A percentile compares a stretch with the other conserved stretches of the same genome.
phyloP scores from a whole-genome alignment of 768 basidiomycete species.

The Crepidotus variabilis region DNA sequence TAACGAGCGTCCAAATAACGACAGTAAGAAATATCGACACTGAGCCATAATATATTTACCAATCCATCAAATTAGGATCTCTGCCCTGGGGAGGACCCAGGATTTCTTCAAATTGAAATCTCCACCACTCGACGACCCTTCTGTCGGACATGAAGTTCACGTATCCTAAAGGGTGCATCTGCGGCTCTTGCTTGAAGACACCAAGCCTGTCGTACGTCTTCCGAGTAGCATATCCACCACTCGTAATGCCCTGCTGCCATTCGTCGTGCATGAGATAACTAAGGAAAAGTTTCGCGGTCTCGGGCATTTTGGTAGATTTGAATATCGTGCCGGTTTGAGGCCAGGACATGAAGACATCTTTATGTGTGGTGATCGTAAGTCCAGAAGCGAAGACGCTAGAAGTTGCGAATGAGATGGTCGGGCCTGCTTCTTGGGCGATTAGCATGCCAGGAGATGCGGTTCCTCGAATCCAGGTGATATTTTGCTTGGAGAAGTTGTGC shows the following conservation, averaged over 20 bases:
- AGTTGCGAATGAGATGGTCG: conserved; percentile 16
- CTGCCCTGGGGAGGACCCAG: conserved; percentile 16
- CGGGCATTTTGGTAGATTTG: conserved; percentile 12
- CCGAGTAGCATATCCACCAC: conserved; percentile 14
- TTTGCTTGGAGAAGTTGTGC: conserved; percentile 14
- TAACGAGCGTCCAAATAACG: background rate
- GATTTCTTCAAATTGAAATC: conserved; percentile 19
- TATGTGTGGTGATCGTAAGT: conserved; percentile 3
- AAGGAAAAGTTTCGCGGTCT: conserved; percentile 20
- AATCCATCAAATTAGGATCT: background rate
- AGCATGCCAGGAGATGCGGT: conserved; percentile 20
- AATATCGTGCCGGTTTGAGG: conserved; percentile 21
- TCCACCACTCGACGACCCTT: conserved; percentile 14
- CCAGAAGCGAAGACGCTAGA: conserved; percentile 13
- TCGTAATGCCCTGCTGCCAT: conserved; percentile 14
- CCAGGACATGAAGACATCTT: conserved; percentile 22
- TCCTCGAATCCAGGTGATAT: conserved; percentile 19
- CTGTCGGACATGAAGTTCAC: conserved; percentile 17
- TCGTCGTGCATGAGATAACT: conserved; percentile 18
- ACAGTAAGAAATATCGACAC: background rate
- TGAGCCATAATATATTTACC: background rate
- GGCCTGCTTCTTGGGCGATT: conserved; percentile 6
- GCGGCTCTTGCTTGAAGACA: conserved; percentile 14
- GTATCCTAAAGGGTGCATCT: conserved; percentile 14
- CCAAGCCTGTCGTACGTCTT: conserved; percentile 12